Base-by-base conservation (phyloP, 2,329 filamentous ascomycete species). In the Talaromyces piceae region DNA sequence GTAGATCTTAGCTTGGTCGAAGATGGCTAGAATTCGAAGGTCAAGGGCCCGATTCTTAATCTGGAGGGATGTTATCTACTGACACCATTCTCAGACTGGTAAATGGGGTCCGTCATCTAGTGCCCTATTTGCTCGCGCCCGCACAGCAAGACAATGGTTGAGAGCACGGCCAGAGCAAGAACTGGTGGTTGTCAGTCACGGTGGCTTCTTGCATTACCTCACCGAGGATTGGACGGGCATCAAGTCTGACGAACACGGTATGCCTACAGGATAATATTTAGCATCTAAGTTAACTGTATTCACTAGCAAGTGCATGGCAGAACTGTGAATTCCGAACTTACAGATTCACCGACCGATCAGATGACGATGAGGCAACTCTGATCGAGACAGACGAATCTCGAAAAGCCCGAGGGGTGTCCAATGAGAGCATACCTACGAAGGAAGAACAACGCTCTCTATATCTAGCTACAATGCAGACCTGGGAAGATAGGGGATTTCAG, bases 151-250 rank as follows among this genome's bases (percentile, higher is more conserved):
- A 9, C 31, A 26, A 27, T 59, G 56, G 56, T 37, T 59, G 39
- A 45, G 23, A 5, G 30, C n/a, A 25, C 41, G 55, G 18, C 48
- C 53, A 5, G 57, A 57, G 39, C 57, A 53, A 23, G 53, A 57
- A 26, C 47, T 57, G 20, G 53, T 53, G 18, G 48, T 58, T 2
- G 54, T 59, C 22, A 50, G 37, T 4, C 57, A 59, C 27, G 56
- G 57, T 4, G 57, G 47, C 5, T 54, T 57, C 13, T 25, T 58
- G 13, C 57, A 58, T 33, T 59, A 56, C 41, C 26, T 59, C 9
- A 57, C 57, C 0, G 46, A 57, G 31, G 58, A 59, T 43, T 56
- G 54, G 54, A 52, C 48, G n/a, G 52, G 49, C 11, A 47, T 56
- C 9, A 50, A 50, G 18, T 41, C 47, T 16, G 45, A 45, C 26